Evolutionary conservation across 2,329 filamentous ascomycete genomes (phyloP).

Genomic region (Aspergillus melleus): DNA sequence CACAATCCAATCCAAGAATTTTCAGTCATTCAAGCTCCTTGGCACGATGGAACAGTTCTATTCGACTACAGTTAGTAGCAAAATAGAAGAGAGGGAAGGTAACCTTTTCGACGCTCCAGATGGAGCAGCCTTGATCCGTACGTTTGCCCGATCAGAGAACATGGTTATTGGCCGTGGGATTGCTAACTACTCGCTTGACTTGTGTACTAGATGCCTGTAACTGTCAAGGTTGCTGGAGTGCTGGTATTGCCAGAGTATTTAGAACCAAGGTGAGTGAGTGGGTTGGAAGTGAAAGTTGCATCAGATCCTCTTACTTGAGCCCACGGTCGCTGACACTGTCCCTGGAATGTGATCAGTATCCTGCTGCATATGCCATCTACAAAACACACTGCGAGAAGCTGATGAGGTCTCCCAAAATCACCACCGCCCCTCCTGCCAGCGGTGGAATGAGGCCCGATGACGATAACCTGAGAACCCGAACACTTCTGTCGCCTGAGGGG

Average conservation of each 20-base stretch:
- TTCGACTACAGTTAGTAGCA: not conserved
- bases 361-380: slow-evolving; percentile 52
- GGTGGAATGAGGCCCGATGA: not conserved
- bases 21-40: not conserved
- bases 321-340: not conserved
- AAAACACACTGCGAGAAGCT: slow-evolving; percentile 46
- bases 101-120: slow-evolving; percentile 56
- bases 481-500: slow-evolving; percentile 38
- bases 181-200: not conserved
- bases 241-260: slow-evolving; percentile 58
- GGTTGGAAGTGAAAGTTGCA: not conserved
- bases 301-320: not conserved
- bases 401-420: slow-evolving; percentile 14
- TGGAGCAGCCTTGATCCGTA: slow-evolving; percentile 53
- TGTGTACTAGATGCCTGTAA: slow-evolving; percentile 56
- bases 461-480: not conserved
- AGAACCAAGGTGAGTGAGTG: slow-evolving; percentile 26
- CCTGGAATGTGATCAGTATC: slow-evolving; percentile 43
- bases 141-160: slow-evolving; percentile 5
- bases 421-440: slow-evolving; percentile 4
- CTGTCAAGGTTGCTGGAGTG: slow-evolving; percentile 57
- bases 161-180: not conserved
- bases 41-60: not conserved
- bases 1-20: not conserved
- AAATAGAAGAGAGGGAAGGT: slow-evolving; percentile 39